Evolutionary conservation across 495 filamentous ascomycete genomes (phyloP), one percentile per base, ranked within the genome.

Genomic region (Hypomontagnella monticulosa): DNA sequence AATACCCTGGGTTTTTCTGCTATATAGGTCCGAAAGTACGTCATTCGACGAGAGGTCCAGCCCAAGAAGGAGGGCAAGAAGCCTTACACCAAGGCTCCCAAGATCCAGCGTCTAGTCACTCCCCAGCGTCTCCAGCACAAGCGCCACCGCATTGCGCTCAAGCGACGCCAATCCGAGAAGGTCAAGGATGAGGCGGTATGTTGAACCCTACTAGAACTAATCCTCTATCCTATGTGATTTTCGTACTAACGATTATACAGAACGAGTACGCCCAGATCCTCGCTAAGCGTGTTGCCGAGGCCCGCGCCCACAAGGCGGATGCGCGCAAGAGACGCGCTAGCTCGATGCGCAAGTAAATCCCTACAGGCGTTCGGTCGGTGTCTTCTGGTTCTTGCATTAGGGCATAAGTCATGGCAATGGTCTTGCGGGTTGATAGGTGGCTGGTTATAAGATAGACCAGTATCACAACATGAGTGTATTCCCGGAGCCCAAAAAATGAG

Each of bases 61-160:
- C 91, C 91, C 71, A 97, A 97, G 89, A 87, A 85, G 71, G 94
- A 97, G 86, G 93, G 92, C 85, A 93, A 93, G 88, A 89, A 90
- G 83, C 79, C 93, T 65, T 97, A 98, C 87, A 98, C 94, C 90
- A 99, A 99, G 89, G 95, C 95, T 75, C 94, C 95, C 76, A 92
- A 91, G 84, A 99, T 99, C 84, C 95, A 99, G 87, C 91, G 95
- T 78, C 91, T 99, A 73, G 91, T 99, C 73, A 99, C 95, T 80
- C 96, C 95, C 82, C 95, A 99, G 84, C 96, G 95, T 79, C 93
- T 99, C 72, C 95, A 99, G 86, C 95, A 94, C 89, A 98, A 98
- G 91, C 93, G 95, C 75, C 93, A 98, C 84, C 85, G 91, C 72
- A 85, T 94, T 72, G 94, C 95, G 73, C 88, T 99, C 81, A 99